Percentiles rank a stretch among this genome's conserved stretches.
Conservation (phyloP, 129 eudicot species). For the Apium graveolens region DNA sequence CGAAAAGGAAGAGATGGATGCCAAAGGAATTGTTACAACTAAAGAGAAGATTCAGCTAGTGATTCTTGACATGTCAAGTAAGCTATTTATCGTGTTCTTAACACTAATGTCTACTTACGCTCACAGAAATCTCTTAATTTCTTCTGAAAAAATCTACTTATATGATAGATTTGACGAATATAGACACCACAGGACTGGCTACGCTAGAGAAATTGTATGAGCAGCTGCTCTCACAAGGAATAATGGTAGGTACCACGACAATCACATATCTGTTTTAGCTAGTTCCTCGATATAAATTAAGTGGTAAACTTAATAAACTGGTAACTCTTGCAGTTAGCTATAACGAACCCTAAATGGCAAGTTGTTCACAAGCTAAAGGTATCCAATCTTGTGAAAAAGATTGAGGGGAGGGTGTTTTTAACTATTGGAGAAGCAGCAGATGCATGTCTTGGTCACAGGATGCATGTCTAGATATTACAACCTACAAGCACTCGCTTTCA, state of each 20-base stretch:
- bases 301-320: neutral
- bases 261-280: neutral
- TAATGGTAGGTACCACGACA: constrained; percentile 28
- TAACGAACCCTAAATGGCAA: constrained; percentile 51
- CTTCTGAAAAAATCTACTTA: neutral
- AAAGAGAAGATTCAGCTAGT: constrained; percentile 15
- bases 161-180: constrained; percentile 39
- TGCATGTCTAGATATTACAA: constrained; percentile 5
- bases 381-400: constrained; percentile 35
- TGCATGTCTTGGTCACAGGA: constrained; percentile 25
- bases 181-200: constrained; percentile 49
- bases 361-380: constrained; percentile 50
- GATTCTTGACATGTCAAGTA: constrained; percentile 63
- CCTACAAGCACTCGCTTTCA: neutral
- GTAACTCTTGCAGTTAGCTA: constrained; percentile 29
- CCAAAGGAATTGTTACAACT: constrained; percentile 21
- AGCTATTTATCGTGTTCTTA: constrained; percentile 3
- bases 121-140: neutral
- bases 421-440: constrained; percentile 52
- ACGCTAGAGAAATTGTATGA: constrained; percentile 43
- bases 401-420: constrained; percentile 48
- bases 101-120: neutral
- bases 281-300: neutral
- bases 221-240: constrained; percentile 38
- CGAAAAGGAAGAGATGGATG: constrained; percentile 28